Base-by-base conservation (phyloP, 2,329 filamentous ascomycete species). In the Aspergillus viridinutans region DNA sequence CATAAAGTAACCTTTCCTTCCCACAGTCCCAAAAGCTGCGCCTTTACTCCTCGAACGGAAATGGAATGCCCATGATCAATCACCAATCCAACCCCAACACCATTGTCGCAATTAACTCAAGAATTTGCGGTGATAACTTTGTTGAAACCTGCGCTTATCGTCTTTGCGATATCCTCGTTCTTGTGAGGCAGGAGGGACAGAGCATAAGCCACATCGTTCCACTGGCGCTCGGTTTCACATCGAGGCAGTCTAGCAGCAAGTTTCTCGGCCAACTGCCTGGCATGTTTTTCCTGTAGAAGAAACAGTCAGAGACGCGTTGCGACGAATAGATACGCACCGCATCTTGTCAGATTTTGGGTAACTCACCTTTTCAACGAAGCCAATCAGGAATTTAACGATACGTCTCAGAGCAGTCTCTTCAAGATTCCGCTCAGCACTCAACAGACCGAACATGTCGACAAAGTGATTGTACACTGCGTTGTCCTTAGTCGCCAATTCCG, bases 401-500 rank as follows among this genome's bases (percentile, higher is more conserved):
- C 90, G 83, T 72, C 85, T 87, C 76, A 99, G 88, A 25, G 89
- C 85, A 65, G 96, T 91, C 72, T 97, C 93, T 9, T 91, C 87
- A 63, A 99, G 80, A 29, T 81, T 84, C 53, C 84, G 84, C 65
- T 95, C 93, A 0, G 92, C 89, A 57, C 90, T 94, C 49, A 99
- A 80, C 62, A 97, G 78, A 69, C 90, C 93, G 75, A 99, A 99
- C 90, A 99, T 97, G 72, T 99, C 94, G 28, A 99, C 92, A 75
- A 99, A 99, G 77, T 99, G 93, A 73, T 99, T 99, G 75, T 99
- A 99, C 2, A 99, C 91, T 2, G 94, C 94, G 70, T 99, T 99
- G 73, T 99, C 94, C 79, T 99, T 99, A 65, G 92, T 96, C 60
- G 92, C 92, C 55, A 99, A 83, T 75, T 99, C 94, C 0, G 91